A percentile compares a stretch with the other conserved stretches of the same genome.
Evolutionary conservation across 108 stramenopile genomes (phyloP).

Genomic region (Fragilaria radians): DNA sequence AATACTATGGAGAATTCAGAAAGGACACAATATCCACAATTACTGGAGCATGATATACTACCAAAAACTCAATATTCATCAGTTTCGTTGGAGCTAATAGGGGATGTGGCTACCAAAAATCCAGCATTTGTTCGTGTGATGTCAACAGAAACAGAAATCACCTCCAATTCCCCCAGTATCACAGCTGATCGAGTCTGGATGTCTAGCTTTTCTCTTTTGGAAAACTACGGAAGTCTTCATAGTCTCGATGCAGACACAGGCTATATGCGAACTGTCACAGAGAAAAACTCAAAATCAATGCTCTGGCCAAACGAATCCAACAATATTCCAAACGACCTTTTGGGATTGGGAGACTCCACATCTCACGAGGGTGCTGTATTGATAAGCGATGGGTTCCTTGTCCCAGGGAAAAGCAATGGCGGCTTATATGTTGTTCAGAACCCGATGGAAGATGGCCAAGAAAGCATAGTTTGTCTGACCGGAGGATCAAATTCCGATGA

Average conservation of each 20-base stretch:
- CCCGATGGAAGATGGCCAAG: conserved; percentile 45
- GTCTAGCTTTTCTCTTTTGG: conserved; percentile 73
- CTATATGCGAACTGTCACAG: conserved; percentile 44
- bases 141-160: conserved; percentile 41
- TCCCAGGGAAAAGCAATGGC: conserved; percentile 91
- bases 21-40: not conserved
- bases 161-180: not conserved
- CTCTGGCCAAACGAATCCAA: conserved; percentile 91
- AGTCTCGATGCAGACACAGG: conserved; percentile 56
- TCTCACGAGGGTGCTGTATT: conserved; percentile 61
- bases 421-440: conserved; percentile 83
- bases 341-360: not conserved
- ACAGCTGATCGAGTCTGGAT: conserved; percentile 65
- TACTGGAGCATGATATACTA: not conserved
- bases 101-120: conserved; percentile 62
- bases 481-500: conserved; percentile 20
- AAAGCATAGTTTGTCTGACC: conserved; percentile 59
- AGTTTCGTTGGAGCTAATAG: conserved; percentile 48
- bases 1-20: not conserved
- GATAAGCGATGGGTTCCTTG: conserved; percentile 89
- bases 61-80: not conserved
- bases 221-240: conserved; percentile 52
- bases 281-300: conserved; percentile 44
- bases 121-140: conserved; percentile 74
- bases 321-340: conserved; percentile 37